Conservation (phyloP, 768 basidiomycete genomes). For the Roridomyces roridus region DNA sequence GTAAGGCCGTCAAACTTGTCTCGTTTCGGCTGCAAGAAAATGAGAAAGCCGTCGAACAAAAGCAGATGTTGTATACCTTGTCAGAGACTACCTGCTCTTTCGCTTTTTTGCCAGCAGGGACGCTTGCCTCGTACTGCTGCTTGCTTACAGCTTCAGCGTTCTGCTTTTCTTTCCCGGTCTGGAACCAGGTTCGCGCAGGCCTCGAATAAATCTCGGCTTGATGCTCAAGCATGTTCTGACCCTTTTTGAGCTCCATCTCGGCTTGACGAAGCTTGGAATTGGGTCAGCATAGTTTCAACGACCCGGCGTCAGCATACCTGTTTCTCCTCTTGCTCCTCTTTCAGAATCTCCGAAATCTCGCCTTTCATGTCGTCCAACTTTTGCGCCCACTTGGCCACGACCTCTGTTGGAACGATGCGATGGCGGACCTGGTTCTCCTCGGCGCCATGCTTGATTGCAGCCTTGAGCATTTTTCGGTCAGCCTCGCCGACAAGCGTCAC, state of each 20-base stretch:
- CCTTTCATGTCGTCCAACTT: constrained; percentile 73
- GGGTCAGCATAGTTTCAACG: constrained; percentile 13
- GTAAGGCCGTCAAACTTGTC: constrained; percentile 85
- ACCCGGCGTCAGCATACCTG: constrained; percentile 53
- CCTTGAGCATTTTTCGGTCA: constrained; percentile 96
- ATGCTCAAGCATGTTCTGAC: constrained; percentile 95
- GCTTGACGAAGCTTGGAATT: constrained; percentile 76
- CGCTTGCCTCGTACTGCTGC: constrained; percentile 69
- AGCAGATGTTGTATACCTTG: constrained; percentile 41
- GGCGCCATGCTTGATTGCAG: constrained; percentile 87
- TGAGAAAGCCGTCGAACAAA: no score
- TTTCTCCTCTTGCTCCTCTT: constrained; percentile 96
- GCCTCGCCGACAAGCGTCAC: constrained; percentile 95
- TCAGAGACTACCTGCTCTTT: constrained; percentile 45
- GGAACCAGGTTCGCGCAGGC: constrained; percentile 99
- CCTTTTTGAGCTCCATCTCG: constrained; percentile 96
- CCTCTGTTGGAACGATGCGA: constrained; percentile 82
- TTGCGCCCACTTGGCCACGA: constrained; percentile 70
- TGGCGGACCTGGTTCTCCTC: constrained; percentile 86
- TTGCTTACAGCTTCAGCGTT: constrained; percentile 83
- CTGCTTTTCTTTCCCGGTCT: constrained; percentile 81
- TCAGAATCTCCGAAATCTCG: constrained; percentile 80
- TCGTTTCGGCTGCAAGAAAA: constrained; percentile 63
- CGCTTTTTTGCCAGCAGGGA: constrained; percentile 41
- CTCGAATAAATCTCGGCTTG: constrained; percentile 90